Percentiles rank a stretch among this genome's conserved stretches.
phyloP scores from a whole-genome alignment of 371 early-diverging fungal species.

The Mortierella sp. region DNA sequence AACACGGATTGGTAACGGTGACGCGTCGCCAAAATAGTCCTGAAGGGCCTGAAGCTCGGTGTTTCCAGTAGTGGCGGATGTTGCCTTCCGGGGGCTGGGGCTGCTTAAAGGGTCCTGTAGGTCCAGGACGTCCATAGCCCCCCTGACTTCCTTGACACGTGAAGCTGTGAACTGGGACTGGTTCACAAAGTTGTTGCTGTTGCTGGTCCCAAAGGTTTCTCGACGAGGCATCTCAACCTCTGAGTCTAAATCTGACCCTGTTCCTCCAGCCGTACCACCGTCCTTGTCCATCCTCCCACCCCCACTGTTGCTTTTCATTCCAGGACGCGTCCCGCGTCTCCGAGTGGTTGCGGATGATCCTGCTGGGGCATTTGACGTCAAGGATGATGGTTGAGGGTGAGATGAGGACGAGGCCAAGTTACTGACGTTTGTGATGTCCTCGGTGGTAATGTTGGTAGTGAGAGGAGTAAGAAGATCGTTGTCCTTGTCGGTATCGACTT shows the following conservation, averaged over 20 bases:
- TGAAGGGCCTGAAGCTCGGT: neutral
- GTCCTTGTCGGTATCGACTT: neutral
- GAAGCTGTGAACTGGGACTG: neutral
- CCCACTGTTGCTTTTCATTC: neutral
- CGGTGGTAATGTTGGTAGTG: neutral
- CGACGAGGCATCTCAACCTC: slow-evolving; percentile 34
- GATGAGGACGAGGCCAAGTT: neutral
- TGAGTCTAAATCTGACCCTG: neutral
- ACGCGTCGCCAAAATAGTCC: neutral
- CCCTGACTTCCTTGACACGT: neutral
- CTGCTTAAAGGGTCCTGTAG: neutral
- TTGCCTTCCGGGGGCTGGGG: neutral
- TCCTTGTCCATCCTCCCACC: neutral
- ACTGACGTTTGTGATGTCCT: neutral
- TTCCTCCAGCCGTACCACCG: neutral
- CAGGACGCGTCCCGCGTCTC: neutral
- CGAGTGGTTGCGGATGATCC: neutral
- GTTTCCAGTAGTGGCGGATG: neutral
- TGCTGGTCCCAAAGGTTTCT: slow-evolving; percentile 11
- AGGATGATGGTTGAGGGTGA: neutral
- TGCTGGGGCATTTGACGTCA: neutral
- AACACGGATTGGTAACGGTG: neutral
- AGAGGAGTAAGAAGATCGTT: neutral
- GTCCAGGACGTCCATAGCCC: neutral
- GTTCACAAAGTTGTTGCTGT: neutral